Evolutionary conservation across 192 early-diverging fungal genomes (phyloP), one percentile per base, ranked within the genome.

Genomic region (Jimgerdemannia flammicorona): DNA sequence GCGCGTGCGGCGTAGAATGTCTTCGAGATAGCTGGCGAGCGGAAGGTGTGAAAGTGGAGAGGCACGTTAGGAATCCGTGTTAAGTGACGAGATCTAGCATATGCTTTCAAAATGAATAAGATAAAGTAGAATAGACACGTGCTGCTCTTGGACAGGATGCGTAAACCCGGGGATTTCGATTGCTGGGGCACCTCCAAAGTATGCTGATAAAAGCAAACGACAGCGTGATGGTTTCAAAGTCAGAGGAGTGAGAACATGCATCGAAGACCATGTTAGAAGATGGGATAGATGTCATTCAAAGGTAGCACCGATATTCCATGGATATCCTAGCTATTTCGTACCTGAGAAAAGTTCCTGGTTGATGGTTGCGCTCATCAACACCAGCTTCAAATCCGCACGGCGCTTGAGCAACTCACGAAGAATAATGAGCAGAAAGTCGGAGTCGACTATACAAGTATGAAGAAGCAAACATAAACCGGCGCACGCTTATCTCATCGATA

Each of bases 351-450:
- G 84, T 74, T 74, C 78, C 41, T 89, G 87, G 69, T 95, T 90
- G 14, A 92, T 87, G 7, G 94, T 95, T 9, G 93, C 93, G 80
- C 87, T 88, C 94, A 94, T 94, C 41, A 93, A 71, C 20, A 93
- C 81, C 17, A 92, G 77, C 75, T 86, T 86, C 39, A 95, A 69
- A 70, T 90, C 91, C 3, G 76, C 78, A 7, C 87, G 74, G 44
- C 77, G 75, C 20, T 85, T 75, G 41, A 87, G 70, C 11, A 95
- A 79, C 29, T 92, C 82, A 66, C 85, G 85, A 42, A 94, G 79
- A 54, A 90, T 83, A 40, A 94, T 84, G 4, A 95, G 68, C 65
- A 95, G 75, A 69, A 95, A 93, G 75, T 95, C 94, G 4, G 87
- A 88, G 73, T 95, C 93, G 3, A 95, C 78, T 41, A 76, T 85